Conservation (phyloP, 495 filamentous ascomycete genomes). For the Aspergillus saccharolyticus region DNA sequence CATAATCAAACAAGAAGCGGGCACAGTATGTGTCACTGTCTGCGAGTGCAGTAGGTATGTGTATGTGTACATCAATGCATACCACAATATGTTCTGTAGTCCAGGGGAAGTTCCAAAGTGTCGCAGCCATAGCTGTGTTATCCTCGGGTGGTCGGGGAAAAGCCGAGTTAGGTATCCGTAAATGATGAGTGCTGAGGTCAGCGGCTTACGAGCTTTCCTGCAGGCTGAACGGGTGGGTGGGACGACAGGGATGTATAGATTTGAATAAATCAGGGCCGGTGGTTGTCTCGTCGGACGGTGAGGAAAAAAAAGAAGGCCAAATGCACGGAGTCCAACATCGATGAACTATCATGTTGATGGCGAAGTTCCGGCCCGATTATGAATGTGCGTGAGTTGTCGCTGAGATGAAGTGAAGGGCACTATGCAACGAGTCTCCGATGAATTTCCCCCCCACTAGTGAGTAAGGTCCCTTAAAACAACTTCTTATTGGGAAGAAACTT, state of each 20-base stretch:
- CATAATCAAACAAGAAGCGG: constrained; percentile 1
- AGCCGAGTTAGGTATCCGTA: background rate
- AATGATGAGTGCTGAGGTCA: background rate
- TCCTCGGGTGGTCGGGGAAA: background rate
- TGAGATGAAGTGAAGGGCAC: background rate
- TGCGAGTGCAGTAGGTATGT: constrained; percentile 9
- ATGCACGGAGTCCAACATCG: background rate
- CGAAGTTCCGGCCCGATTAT: background rate
- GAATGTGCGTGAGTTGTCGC: background rate
- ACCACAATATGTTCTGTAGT: constrained; percentile 1
- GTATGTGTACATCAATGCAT: constrained; percentile 8
- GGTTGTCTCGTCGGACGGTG: no score
- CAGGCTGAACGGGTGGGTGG: background rate
- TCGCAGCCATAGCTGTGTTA: background rate
- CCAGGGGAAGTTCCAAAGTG: background rate
- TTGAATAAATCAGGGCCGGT: background rate
- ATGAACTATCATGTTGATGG: background rate
- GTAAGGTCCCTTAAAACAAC: no score
- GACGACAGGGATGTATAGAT: background rate
- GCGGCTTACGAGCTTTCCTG: background rate
- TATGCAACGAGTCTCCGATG: constrained; percentile 7
- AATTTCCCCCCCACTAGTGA: no score
- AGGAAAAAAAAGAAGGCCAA: no score
- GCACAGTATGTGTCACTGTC: constrained; percentile 9
- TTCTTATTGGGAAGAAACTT: no score